These are phyloP conservation scores for Cubamyces lactineus DNA, from an alignment of 768 basidiomycete species.

Conservation along the genomic window DNA sequence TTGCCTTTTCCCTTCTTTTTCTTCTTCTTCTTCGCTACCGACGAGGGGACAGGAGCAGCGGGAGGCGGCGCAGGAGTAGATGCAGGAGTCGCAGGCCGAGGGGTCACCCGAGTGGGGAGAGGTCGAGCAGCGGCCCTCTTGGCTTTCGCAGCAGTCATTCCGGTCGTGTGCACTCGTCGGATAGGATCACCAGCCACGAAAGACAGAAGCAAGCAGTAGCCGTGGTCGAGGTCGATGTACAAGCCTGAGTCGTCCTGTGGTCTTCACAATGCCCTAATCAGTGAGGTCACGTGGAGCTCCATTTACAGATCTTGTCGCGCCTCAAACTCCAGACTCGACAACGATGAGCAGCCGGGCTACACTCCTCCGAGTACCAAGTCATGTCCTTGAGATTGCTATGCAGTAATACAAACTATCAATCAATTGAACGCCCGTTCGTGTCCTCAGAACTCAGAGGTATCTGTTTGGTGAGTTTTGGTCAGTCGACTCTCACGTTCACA, in stretches of 20 bases:
- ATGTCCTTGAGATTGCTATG: too few relatives aligned
- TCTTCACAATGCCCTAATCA: constrained; percentile 17
- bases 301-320: constrained; percentile 1
- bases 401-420: too few relatives aligned
- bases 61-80: constrained; percentile 18
- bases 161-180: constrained; percentile 11
- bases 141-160: constrained; percentile 29
- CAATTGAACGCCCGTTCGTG: too few relatives aligned
- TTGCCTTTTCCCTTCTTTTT: constrained; percentile 50
- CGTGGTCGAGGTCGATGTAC: constrained; percentile 20
- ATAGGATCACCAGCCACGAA: constrained; percentile 11
- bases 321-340: too few relatives aligned
- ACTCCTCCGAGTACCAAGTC: too few relatives aligned
- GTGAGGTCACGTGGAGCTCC: constrained; percentile 8
- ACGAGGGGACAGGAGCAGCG: constrained; percentile 14
- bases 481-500: too few relatives aligned
- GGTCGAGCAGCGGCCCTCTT: constrained; percentile 24
- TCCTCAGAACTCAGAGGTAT: too few relatives aligned
- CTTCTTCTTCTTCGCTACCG: constrained; percentile 46
- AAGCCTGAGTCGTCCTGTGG: constrained; percentile 15
- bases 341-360: too few relatives aligned
- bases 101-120: constrained; percentile 16
- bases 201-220: constrained; percentile 2
- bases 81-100: constrained; percentile 23
- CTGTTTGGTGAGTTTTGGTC: too few relatives aligned